A percentile compares a stretch with the other conserved stretches of the same genome.
These are phyloP conservation scores for Geotrichum macrosporum DNA, from an alignment of 1,139 yeast genomes.

Conservation along the genomic window DNA sequence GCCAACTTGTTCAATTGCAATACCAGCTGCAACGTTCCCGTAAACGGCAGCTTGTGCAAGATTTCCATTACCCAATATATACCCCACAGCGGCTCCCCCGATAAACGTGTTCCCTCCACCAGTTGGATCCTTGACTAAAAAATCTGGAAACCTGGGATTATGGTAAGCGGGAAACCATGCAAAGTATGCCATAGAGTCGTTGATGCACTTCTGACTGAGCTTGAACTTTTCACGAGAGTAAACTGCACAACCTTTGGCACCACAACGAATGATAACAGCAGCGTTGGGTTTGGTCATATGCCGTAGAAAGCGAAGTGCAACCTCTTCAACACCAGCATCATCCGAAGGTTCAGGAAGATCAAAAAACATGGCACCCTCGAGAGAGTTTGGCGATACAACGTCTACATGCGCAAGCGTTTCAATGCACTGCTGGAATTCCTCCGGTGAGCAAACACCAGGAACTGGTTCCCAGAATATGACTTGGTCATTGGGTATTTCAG, in stretches of 20 bases:
- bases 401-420: slow-evolving; percentile 48
- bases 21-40: slow-evolving; percentile 76
- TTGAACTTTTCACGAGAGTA: slow-evolving; percentile 3
- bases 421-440: slow-evolving; percentile 43
- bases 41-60: slow-evolving; percentile 55
- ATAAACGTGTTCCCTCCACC: slow-evolving; percentile 92
- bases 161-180: slow-evolving; percentile 73
- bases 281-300: slow-evolving; percentile 42
- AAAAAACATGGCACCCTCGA: slow-evolving; percentile 67
- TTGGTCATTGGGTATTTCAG: slow-evolving; percentile 3
- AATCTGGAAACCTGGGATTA: slow-evolving; percentile 31
- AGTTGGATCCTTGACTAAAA: slow-evolving; percentile 73
- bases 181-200: not conserved
- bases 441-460: slow-evolving; percentile 65
- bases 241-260: slow-evolving; percentile 29
- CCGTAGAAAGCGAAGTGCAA: slow-evolving; percentile 45
- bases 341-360: slow-evolving; percentile 41
- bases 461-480: slow-evolving; percentile 72
- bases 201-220: not conserved
- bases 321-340: slow-evolving; percentile 39
- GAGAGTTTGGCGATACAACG: slow-evolving; percentile 75
- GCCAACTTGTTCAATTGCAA: slow-evolving; percentile 73
- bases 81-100: slow-evolving; percentile 72
- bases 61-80: slow-evolving; percentile 43
- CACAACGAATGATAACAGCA: slow-evolving; percentile 47